Base-by-base conservation (phyloP, 1,139 yeast species). In the Magnusiomyces tetraspermus region DNA sequence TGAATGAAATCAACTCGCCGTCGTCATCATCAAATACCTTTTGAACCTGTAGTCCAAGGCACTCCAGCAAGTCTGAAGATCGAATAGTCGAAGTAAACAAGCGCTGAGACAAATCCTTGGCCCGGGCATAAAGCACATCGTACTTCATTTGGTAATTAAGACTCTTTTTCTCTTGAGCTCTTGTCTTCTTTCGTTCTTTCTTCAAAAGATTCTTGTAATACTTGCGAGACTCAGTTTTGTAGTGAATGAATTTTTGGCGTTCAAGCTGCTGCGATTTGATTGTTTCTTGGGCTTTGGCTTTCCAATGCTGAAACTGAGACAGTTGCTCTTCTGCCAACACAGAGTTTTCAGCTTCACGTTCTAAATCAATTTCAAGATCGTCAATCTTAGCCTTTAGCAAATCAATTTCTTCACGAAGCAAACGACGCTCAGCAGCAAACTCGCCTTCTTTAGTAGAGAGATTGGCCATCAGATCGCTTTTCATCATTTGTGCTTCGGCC, bases 371-470 rank as follows among this genome's bases (percentile, higher is more conserved):
- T 59, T 78, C 84, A 50, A 83, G 70, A 52, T 80, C 85, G 53
- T 82, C 79, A 37, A 74, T 52, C 45, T 71, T 69, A 31, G 64
- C 56, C 51, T 71, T 72, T 48, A 82, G 65, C 10, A 66, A 67
- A 41, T 73, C 75, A 46, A 81, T 71, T 55, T 83, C 85, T 13
- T 71, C 71, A 54, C 75, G 77, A 38, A 78, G 71, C 2, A 67
- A 59, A 46, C 73, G 72, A 3, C 83, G 70, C 61, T 83, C 90
- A 37, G 72, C 71, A 1, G 74, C 69, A 57, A 77, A 77, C 51
- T 83, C 88, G 2, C 67, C 63, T 58, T 85, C 90, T 57, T 83
- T 77, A 26, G 82, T 75, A 0, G 82, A 69, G 78, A 84, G 74
- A 60, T 84, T 84, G 8, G 83, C 85, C 41, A 82, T 66, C 28